A percentile compares a stretch with the other conserved stretches of the same genome.
These are phyloP conservation scores for Trichoderma sp. DNA, from an alignment of 2,329 filamentous ascomycete species.

Conservation along the genomic window DNA sequence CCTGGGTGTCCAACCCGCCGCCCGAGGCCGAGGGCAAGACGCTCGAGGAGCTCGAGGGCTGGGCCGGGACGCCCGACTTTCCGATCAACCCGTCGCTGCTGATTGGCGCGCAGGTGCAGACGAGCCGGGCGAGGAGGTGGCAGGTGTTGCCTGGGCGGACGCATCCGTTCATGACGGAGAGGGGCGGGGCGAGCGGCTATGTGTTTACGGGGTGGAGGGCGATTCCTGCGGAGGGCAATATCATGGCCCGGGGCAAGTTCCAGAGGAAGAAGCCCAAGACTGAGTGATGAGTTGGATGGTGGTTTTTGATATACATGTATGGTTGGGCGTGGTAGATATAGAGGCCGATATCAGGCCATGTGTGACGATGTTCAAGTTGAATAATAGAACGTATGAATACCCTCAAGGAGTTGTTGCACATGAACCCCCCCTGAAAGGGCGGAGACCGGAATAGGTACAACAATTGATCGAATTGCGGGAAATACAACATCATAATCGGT, in stretches of 20 bases:
- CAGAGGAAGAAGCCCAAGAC: conserved; percentile 60
- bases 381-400: neutral
- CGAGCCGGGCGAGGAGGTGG: conserved; percentile 75
- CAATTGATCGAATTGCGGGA: neutral
- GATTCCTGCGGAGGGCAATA: conserved; percentile 74
- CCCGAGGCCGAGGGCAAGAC: conserved; percentile 49
- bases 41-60: conserved; percentile 55
- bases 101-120: conserved; percentile 79
- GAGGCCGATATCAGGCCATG: neutral
- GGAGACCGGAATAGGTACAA: neutral
- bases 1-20: conserved; percentile 65
- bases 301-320: neutral
- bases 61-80: conserved; percentile 72
- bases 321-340: neutral
- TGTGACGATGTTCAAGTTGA: neutral
- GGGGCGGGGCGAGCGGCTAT: conserved; percentile 87
- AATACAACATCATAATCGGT: conserved; percentile 6
- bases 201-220: conserved; percentile 83
- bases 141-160: conserved; percentile 91
- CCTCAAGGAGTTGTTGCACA: neutral
- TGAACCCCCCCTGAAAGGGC: neutral
- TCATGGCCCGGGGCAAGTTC: conserved; percentile 80
- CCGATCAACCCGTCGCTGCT: conserved; percentile 84
- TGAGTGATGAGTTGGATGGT: conserved; percentile 12
- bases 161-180: conserved; percentile 89